These are phyloP conservation scores for Barnettozyma hawaiiensis DNA, from an alignment of 1,139 yeast genomes.

Conservation along the genomic window DNA sequence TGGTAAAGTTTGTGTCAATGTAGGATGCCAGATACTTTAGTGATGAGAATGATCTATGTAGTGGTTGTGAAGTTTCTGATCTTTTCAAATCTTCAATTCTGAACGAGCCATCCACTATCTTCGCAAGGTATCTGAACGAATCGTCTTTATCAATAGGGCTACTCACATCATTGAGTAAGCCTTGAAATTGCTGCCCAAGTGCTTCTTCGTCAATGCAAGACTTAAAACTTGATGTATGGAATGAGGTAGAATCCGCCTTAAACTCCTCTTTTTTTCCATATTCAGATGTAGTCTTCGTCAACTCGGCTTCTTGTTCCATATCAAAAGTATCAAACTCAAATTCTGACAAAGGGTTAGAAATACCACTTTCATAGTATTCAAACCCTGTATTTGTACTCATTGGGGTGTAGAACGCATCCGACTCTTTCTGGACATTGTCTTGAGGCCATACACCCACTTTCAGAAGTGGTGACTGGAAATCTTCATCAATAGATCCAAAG, in stretches of 20 bases:
- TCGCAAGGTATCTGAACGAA: constrained; percentile 27
- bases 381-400: constrained; percentile 16
- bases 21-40: constrained; percentile 23
- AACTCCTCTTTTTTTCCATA: not conserved
- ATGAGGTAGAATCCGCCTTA: not conserved
- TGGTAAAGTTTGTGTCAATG: constrained; percentile 17
- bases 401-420: constrained; percentile 23
- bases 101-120: constrained; percentile 16
- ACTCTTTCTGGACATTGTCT: constrained; percentile 12
- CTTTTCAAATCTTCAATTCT: constrained; percentile 9
- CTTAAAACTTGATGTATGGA: constrained; percentile 17
- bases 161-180: not conserved
- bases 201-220: constrained; percentile 17
- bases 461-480: constrained; percentile 18
- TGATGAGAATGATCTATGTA: constrained; percentile 25
- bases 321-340: constrained; percentile 15
- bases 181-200: not conserved
- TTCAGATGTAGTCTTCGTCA: not conserved
- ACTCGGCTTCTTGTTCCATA: not conserved
- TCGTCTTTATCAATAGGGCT: constrained; percentile 17
- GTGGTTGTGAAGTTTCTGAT: constrained; percentile 16
- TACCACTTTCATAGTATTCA: constrained; percentile 1
- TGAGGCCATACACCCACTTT: constrained; percentile 17
- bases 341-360: not conserved
- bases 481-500: constrained; percentile 20